Evolutionary conservation across 345 rosid genomes (phyloP), one percentile per base, ranked within the genome.

Genomic region (Syzygium aromaticum): DNA sequence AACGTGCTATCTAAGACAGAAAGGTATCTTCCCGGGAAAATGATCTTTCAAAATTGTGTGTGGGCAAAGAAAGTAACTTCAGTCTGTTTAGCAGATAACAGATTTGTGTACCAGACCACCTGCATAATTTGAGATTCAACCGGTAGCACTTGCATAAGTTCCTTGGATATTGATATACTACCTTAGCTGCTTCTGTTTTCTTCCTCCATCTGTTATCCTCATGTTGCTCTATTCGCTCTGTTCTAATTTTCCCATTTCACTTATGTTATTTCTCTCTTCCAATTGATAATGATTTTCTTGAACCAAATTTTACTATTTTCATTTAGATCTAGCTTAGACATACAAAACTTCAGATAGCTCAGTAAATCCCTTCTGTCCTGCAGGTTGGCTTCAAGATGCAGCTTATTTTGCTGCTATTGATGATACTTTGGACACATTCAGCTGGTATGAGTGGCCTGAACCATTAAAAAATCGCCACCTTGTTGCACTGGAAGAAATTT

Each of bases 371-470:
- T 82, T 38, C 80, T 73, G 11, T 33, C 82, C 13, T 38, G 49
- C 87, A 97, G 99, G 98, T 89, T 97, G 99, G 99, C 98, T 97
- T 86, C 96, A 95, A 91, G 99, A 97, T 91, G 97, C 98, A 84
- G 98, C 99, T 73, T 95, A 95, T 91, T 97, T 97, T 93, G 98
- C 98, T 89, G 99, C 98, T 84, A 95, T 97, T 87, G 93, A 96
- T 87, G 90, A 91, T 89, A 89, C 91, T 51, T 88, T 92, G 86
- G 89, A 95, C 86, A 86, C 96, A 73, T 73, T 91, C 64, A 95
- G 94, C 89, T 97, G 99, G 99, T 96, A 92, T 86, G 93, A 95
- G 49, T 97, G 99, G 99, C 98, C 98, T 51, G 93, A 94, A 88
- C 93, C 97, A 64, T 89, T 96, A 77, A 95, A 94, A 91, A 91